Evolutionary conservation across 1,284 basidiomycete genomes (phyloP), one percentile per base, ranked within the genome.

Genomic region (Cutaneotrichosporon spelunceum): DNA sequence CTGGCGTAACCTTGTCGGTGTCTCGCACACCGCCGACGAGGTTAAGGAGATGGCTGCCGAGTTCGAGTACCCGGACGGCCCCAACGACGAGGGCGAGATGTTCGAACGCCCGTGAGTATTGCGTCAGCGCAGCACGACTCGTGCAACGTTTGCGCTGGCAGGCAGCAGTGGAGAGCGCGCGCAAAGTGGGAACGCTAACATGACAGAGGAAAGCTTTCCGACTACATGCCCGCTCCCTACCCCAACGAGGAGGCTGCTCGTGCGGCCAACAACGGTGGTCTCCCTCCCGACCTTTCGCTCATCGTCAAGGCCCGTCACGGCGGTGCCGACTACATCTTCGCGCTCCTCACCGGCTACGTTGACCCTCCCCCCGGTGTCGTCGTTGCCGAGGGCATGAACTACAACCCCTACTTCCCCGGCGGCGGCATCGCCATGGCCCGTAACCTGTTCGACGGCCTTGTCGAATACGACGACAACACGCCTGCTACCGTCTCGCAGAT

Each of bases 281-380:
- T 95, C 56, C 96, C 96, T 71, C 96, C 96, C 47, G 96, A 99
- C 84, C 84, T 99, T 73, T 93, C 90, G 70, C 84, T 99, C 80
- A 99, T 99, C 74, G 86, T 90, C 83, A 99, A 99, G 84, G 96
- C 96, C 68, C 91, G 96, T 76, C 96, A 99, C 79, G 93, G 94
- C 75, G 93, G 87, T 80, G 88, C 91, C 75, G 93, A 99, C 82
- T 98, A 99, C 80, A 85, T 99, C 75, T 98, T 94, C 83, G 88
- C 96, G 61, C 88, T 99, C 58, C 84, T 99, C 66, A 99, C 96
- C 54, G 96, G 96, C 64, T 99, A 99, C 82, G 85, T 93, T 56
- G 96, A 99, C 75, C 89, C 96, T 54, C 96, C 96, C 54, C 92
- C 95, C 66, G 96, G 96, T 71, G 91, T 99, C 70, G 88, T 92